Evolutionary conservation across 495 filamentous ascomycete species (phyloP), one percentile per base, ranked within the genome.

Genomic region (Extremus antarcticus): DNA sequence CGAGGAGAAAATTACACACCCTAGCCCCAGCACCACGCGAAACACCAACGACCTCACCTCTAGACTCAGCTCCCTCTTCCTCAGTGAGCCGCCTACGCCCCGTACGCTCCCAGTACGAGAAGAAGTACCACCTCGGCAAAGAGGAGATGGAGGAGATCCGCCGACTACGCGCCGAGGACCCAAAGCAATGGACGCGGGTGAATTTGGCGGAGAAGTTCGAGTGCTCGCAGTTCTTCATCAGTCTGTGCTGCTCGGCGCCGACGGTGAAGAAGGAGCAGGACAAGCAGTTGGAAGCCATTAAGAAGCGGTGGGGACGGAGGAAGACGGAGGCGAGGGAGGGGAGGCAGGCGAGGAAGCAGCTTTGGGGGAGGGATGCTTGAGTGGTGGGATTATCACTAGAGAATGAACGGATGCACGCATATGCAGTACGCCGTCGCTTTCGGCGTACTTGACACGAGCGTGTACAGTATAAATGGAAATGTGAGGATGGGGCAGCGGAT

Each of bases 71-170:
- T 4, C 24, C 32, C 2, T 24, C 43, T 13, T 19, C 32, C 22
- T 32, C 62, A 23, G 53, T 62, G 13, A 54, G 53, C 22, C 22
- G 47, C 13, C 16, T 41, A 40, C 15, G 53, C 59, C 72, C 82
- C 0, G 67, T 82, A 53, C 74, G 76, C 43, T 62, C 70, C 45
- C 57, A 61, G 13, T 66, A 73, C n/a, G 69, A 79, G 65, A 82
- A 82, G 59, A 83, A 77, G 62, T 90, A 95, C 67, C 85, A 95
- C 72, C 72, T 98, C 47, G 86, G 74, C 7, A 69, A 68, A 24
- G 75, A 76, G 54, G 81, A 97, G 60, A 79, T 97, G 45, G 79
- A 76, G 48, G 86, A 94, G 74, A 92, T 96, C 62, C 79, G 86
- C 51, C 65, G 66, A 54, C 76, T 95, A 63, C 79, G 87, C 53